A percentile compares a stretch with the other conserved stretches of the same genome.
phyloP scores from a whole-genome alignment of 352 stramenopile genomes.

The Pythium phragmiticola region DNA sequence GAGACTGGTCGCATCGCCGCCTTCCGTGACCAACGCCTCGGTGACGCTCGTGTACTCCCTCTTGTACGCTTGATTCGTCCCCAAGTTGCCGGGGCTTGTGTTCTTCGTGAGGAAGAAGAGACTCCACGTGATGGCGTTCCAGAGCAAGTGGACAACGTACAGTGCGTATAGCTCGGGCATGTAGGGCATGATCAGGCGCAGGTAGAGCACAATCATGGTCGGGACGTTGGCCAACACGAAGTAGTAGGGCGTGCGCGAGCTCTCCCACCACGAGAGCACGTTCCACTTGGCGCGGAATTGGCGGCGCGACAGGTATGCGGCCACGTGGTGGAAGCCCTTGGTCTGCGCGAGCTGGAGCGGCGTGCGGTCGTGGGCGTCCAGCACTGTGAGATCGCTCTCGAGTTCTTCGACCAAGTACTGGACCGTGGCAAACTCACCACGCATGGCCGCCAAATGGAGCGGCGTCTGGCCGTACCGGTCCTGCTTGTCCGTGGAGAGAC shows the following conservation, averaged over 20 bases:
- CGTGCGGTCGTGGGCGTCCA: slow-evolving; percentile 57
- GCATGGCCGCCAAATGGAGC: slow-evolving; percentile 79
- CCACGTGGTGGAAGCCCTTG: slow-evolving; percentile 56
- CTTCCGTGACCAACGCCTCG: slow-evolving; percentile 38
- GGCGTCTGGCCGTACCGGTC: slow-evolving; percentile 82
- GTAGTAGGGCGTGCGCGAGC: slow-evolving; percentile 61
- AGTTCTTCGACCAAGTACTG: slow-evolving; percentile 82
- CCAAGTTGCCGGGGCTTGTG: slow-evolving; percentile 56
- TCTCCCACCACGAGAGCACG: slow-evolving; percentile 58
- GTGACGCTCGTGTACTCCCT: slow-evolving; percentile 63
- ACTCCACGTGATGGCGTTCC: slow-evolving; percentile 56
- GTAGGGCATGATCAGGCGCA: slow-evolving; percentile 46
- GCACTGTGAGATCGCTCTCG: slow-evolving; percentile 50
- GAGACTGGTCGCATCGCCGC: slow-evolving; percentile 9
- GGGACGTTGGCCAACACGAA: slow-evolving; percentile 63
- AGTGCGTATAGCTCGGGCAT: slow-evolving; percentile 58
- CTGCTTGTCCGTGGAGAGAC: slow-evolving; percentile 55
- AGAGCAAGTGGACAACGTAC: slow-evolving; percentile 60
- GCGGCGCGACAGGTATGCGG: slow-evolving; percentile 49
- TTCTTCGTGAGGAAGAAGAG: slow-evolving; percentile 65
- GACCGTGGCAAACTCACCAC: slow-evolving; percentile 63
- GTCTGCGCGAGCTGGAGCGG: slow-evolving; percentile 58
- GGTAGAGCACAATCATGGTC: slow-evolving; percentile 41
- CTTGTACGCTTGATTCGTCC: slow-evolving; percentile 33
- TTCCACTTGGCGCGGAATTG: slow-evolving; percentile 53